Evolutionary conservation across 2,329 filamentous ascomycete genomes (phyloP).

Genomic region (Colletotrichum cereale): DNA sequence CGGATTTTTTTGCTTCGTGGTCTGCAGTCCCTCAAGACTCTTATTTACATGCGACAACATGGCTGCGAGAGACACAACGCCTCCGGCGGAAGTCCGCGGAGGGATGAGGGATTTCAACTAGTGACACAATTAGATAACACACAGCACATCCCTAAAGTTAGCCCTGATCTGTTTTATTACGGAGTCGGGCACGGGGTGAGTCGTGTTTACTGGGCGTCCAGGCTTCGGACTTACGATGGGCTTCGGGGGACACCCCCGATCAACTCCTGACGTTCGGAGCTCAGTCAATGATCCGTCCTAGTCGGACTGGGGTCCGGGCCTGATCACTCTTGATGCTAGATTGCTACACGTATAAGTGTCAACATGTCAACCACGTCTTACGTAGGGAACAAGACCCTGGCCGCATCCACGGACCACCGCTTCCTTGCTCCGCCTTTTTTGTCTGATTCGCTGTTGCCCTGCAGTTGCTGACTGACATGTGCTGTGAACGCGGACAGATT

Average conservation of each 20-base stretch:
- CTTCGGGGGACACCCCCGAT: conserved; percentile 19
- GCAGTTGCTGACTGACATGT: background rate
- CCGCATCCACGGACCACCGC: background rate
- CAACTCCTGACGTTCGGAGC: conserved; percentile 1
- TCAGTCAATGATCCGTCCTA: conserved; percentile 13
- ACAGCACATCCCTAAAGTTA: background rate
- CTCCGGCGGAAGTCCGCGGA: background rate
- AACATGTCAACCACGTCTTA: background rate
- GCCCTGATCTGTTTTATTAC: background rate
- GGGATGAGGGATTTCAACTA: background rate
- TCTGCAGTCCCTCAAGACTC: too few species aligned
- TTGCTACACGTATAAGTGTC: background rate
- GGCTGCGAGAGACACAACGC: background rate
- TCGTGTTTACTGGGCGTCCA: conserved; percentile 19
- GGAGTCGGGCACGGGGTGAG: conserved; percentile 2
- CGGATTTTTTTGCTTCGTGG: background rate
- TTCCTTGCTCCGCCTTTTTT: background rate
- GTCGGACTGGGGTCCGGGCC: conserved; percentile 16
- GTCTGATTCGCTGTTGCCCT: background rate
- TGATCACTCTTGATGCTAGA: background rate
- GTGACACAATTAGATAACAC: background rate
- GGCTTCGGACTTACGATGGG: background rate
- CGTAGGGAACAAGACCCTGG: background rate
- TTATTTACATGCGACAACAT: background rate
- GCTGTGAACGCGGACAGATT: background rate